Conservation (phyloP, 192 early-diverging fungal species). For the Lunasporangiospora selenospora region DNA sequence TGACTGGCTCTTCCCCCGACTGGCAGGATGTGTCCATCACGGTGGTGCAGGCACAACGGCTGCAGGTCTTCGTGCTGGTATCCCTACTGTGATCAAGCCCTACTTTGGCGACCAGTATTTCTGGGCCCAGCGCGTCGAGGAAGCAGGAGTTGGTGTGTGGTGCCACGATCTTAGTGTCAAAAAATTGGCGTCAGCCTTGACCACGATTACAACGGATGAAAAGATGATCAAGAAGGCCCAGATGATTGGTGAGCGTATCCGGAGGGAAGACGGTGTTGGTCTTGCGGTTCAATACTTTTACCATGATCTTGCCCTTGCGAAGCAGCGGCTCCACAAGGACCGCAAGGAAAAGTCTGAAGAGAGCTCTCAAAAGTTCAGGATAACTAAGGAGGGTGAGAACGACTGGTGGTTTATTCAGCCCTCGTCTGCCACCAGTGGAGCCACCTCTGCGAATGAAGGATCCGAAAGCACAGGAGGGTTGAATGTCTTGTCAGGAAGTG, state of each 20-base stretch:
- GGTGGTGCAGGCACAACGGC: slow-evolving; percentile 81
- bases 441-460: slow-evolving; percentile 18
- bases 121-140: slow-evolving; percentile 72
- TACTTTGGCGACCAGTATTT: slow-evolving; percentile 77
- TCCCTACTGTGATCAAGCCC: slow-evolving; percentile 75
- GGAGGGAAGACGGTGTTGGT: slow-evolving; percentile 63
- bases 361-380: slow-evolving; percentile 23
- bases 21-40: slow-evolving; percentile 75
- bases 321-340: slow-evolving; percentile 35
- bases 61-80: slow-evolving; percentile 75
- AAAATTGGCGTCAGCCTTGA: slow-evolving; percentile 55
- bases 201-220: slow-evolving; percentile 59
- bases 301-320: slow-evolving; percentile 63
- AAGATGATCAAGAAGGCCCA: slow-evolving; percentile 58
- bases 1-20: slow-evolving; percentile 77
- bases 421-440: slow-evolving; percentile 17
- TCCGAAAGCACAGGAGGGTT: slow-evolving; percentile 30
- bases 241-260: slow-evolving; percentile 60
- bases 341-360: slow-evolving; percentile 39
- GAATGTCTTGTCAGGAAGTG: slow-evolving; percentile 33
- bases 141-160: slow-evolving; percentile 66
- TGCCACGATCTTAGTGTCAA: slow-evolving; percentile 64
- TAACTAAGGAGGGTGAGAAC: slow-evolving; percentile 11
- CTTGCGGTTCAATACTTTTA: slow-evolving; percentile 68
- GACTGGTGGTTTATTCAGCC: slow-evolving; percentile 37